phyloP scores from a whole-genome alignment of 1,284 basidiomycete species.

The Mrakiaceae sp. region DNA sequence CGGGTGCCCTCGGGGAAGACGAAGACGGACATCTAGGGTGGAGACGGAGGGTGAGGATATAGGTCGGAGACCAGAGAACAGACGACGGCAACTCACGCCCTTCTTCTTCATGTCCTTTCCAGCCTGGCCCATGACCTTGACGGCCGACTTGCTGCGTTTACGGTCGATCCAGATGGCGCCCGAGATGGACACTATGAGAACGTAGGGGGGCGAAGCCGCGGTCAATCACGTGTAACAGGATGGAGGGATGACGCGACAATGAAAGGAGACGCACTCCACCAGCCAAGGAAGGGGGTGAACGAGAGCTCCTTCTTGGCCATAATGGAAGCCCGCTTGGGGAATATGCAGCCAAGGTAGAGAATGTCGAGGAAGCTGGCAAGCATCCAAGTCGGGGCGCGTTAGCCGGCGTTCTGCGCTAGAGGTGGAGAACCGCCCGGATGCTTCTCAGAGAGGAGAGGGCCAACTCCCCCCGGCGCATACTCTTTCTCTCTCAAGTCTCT shows the following conservation, averaged over 20 bases:
- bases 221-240: background rate
- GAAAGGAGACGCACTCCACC: slow-evolving; percentile 47
- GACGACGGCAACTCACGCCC: slow-evolving; percentile 29
- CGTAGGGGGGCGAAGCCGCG: background rate
- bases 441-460: too few species aligned
- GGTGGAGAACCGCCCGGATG: too few species aligned
- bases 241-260: background rate
- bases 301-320: slow-evolving; percentile 90
- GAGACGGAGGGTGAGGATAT: background rate
- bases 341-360: slow-evolving; percentile 70
- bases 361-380: slow-evolving; percentile 62
- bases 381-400: background rate
- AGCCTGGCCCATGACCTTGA: slow-evolving; percentile 64
- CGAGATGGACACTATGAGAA: slow-evolving; percentile 53
- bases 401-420: too few species aligned
- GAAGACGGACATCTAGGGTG: slow-evolving; percentile 58
- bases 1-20: slow-evolving; percentile 91
- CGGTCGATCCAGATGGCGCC: slow-evolving; percentile 93
- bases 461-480: too few species aligned
- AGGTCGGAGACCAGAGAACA: background rate
- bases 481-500: too few species aligned
- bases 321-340: slow-evolving; percentile 72
- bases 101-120: slow-evolving; percentile 69
- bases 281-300: slow-evolving; percentile 74
- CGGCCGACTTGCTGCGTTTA: slow-evolving; percentile 60